Base-by-base conservation (phyloP, 495 filamentous ascomycete genomes). In the Lophiotrema nucula region DNA sequence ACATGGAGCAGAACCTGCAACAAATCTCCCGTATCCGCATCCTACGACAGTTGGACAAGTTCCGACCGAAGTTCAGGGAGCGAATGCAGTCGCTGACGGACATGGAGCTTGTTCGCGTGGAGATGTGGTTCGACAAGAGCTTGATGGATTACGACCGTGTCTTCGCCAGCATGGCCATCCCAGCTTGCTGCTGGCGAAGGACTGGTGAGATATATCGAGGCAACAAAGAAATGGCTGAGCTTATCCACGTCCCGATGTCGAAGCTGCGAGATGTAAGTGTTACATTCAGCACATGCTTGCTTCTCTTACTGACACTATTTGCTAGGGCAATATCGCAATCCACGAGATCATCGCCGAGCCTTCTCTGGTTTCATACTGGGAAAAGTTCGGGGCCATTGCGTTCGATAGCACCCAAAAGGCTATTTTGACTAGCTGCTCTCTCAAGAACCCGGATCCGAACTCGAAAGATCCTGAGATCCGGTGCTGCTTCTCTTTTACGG, bases 131-230 rank as follows among this genome's bases (percentile, higher is more conserved):
- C 65, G 93, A 99, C 69, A 82, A 85, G 49, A 91, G 84, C 43
- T 74, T 99, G 56, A 89, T 97, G 84, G 93, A 97, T 67, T 97
- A 96, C 64, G 93, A 99, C 69, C 88, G 93, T 35, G 90, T 99
- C 10, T 99, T 99, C 74, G 95, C 93, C 12, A 95, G 90, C 71
- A 97, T 99, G 93, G 92, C 93, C 21, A 92, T 97, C 56, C 93
- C 93, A 2, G 93, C 93, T 28, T 99, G 93, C 72, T 95, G 92
- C 69, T 99, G 93, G 93, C 82, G 95, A 62, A 80, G 93, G 67
- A 97, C 93, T 0, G 93, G 93, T 15, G 93, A 97, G 72, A 97
- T 99, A 42, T 97, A 96, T 69, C 83, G 95, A 56, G 93, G 92
- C 2, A 99, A 99, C 69, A 95, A 92, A 65, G 93, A 97, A 70